Evolutionary conservation across 2,329 filamentous ascomycete species (phyloP), one percentile per base, ranked within the genome.

Genomic region (Calonectria ilicicola): DNA sequence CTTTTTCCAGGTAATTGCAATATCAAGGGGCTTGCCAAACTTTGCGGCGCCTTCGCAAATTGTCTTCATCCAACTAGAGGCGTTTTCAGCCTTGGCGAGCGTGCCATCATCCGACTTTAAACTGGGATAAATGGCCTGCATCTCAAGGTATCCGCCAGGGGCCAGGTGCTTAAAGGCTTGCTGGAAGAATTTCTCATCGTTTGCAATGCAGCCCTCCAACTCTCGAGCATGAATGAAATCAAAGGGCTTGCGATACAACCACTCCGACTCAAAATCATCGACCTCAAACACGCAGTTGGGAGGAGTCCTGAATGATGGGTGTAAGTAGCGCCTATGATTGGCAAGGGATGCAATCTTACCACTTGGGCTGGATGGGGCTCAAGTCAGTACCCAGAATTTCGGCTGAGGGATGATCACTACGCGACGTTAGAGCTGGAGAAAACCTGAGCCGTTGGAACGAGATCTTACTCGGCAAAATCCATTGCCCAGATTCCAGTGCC

Each of bases 291-390:
- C 35, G 14, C 69, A 71, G 56, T 71, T 71, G 8, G 53, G 53
- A 4, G 69, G 69, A 29, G 64, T 67, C 69, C 69, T 71, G 23
- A 6, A 42, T 21, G 2, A 46, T 15, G 17, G 12, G 12, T 38
- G 51, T 42, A 63, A 17, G 40, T 7, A 40, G 15, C 6, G 4
- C 21, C 12, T 8, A 1, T 15, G 3, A 14, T 21, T 12, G 14
- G 19, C 2, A n/a, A 26, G 19, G 53, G 27, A 15, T n/a, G 19
- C 23, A 7, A 21, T 15, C 9, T 14, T 67, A 72, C 69, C 69
- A 67, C n/a, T 64, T 49, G 23, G 69, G 69, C 38, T 72, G 69
- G 26, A 72, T 72, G 14, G 69, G 69, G 27, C 69, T 72, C n/a
- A 72, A 40, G 32, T 72, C 69, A 23, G 69, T 68, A 5, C 65